Evolutionary conservation across 2,329 filamentous ascomycete species (phyloP), one percentile per base, ranked within the genome.

Genomic region (Dothistroma pini): DNA sequence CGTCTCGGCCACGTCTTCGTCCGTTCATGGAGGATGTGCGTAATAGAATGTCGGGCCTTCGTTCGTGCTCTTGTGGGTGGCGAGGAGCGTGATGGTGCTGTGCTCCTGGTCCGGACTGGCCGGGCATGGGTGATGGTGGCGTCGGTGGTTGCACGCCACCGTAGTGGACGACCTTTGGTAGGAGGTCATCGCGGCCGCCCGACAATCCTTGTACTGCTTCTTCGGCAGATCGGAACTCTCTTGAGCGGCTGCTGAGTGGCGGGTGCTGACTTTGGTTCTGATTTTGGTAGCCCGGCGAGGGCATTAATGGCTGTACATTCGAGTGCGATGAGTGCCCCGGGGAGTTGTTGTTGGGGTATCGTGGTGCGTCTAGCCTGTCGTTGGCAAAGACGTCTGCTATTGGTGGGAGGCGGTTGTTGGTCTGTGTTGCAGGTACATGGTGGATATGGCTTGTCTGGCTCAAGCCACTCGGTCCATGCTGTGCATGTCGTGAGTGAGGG

Each of bases 111-210:
- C 60, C 57, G 22, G 71, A 34, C 35, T 70, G 65, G 25, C 57
- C 60, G 52, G 86, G 81, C 72, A 87, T 82, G 14, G 89, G 91
- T 50, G 91, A 96, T 4, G 92, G 92, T 38, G 93, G 93, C 1
- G 93, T 96, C 3, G 93, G 93, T 47, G 93, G 93, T 75, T 96
- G 93, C 72, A 96, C 91, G 52, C 92, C 91, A 44, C 90, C 91
- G 75, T 99, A 99, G 77, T 97, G 95, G 14, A 99, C 91, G 60
- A 97, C 86, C 76, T 93, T 95, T 22, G 95, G 95, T 55, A 97
- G 81, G 14, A 97, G 82, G 61, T 99, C 95, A 60, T 96, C 89
- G 60, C 95, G 86, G n/a, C 95, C 95, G 55, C 91, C 93, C 5
- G 93, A 88, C 64, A 99, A 78, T 66, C 95, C 91, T 60, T 91